Percentiles rank a stretch among this genome's conserved stretches.
Evolutionary conservation across 1,139 yeast genomes (phyloP).

Genomic region (Scheffersomyces parashehatae): DNA sequence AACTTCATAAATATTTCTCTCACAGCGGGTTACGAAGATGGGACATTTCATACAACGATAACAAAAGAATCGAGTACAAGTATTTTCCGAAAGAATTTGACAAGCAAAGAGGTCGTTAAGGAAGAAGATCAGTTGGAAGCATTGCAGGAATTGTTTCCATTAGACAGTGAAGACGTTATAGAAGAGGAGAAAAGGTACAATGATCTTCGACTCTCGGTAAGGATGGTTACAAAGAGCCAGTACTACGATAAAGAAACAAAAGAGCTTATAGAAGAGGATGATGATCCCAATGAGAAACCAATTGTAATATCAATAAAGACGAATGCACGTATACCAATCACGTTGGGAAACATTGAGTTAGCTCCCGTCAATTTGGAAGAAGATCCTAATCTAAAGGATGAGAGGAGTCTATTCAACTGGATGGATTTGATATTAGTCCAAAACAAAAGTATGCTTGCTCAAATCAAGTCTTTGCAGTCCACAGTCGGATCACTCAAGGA

Average conservation of each 20-base stretch:
- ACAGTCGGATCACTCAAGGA: slow-evolving; percentile 3
- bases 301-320: slow-evolving; percentile 25
- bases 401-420: slow-evolving; percentile 30
- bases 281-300: slow-evolving; percentile 13
- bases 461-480: neutral
- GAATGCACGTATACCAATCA: slow-evolving; percentile 21
- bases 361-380: slow-evolving; percentile 15
- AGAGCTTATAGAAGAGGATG: slow-evolving; percentile 17
- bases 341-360: slow-evolving; percentile 24
- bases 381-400: slow-evolving; percentile 8
- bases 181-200: neutral
- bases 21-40: slow-evolving; percentile 21
- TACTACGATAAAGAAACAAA: slow-evolving; percentile 17
- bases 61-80: slow-evolving; percentile 1
- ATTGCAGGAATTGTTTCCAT: slow-evolving; percentile 6
- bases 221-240: slow-evolving; percentile 3
- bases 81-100: slow-evolving; percentile 4
- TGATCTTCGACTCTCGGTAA: slow-evolving; percentile 3
- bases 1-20: slow-evolving; percentile 13
- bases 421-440: slow-evolving; percentile 20
- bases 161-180: slow-evolving; percentile 6
- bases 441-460: slow-evolving; percentile 4
- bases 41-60: slow-evolving; percentile 14
- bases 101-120: neutral
- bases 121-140: slow-evolving; percentile 2